Evolutionary conservation across 495 filamentous ascomycete genomes (phyloP).

Genomic region (Chaetomium tenue): DNA sequence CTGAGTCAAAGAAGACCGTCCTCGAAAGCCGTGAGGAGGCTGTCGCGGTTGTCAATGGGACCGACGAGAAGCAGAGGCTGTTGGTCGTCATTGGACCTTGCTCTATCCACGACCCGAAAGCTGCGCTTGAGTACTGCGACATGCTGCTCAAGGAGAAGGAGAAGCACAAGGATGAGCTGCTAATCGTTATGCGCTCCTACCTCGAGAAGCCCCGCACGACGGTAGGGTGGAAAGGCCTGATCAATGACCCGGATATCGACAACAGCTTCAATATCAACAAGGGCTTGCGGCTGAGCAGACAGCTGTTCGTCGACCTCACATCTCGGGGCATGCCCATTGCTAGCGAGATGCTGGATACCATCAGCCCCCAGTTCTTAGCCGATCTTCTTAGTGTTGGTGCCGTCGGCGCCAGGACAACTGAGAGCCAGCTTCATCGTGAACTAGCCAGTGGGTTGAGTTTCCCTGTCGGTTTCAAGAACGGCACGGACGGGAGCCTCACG

Average conservation of each 20-base stretch:
- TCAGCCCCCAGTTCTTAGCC: conserved; percentile 96
- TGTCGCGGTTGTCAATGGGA: conserved; percentile 74
- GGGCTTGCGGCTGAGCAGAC: conserved; percentile 79
- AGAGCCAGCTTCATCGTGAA: conserved; percentile 93
- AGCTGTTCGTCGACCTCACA: conserved; percentile 94
- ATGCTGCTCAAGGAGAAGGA: conserved; percentile 76
- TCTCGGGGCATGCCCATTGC: conserved; percentile 96
- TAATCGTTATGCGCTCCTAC: conserved; percentile 98
- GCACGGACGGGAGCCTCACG: conserved; percentile 86
- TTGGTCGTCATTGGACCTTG: conserved; percentile 95
- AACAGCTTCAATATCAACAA: conserved; percentile 99
- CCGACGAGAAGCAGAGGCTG: conserved; percentile 70
- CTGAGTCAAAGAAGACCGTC: conserved; percentile 75
- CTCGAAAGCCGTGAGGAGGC: conserved; percentile 77
- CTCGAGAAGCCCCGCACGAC: conserved; percentile 98
- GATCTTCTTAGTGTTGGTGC: conserved; percentile 90
- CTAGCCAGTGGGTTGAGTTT: conserved; percentile 91
- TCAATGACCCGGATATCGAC: conserved; percentile 99
- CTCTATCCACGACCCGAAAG: conserved; percentile 92
- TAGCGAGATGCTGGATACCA: conserved; percentile 97
- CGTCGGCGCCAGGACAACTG: conserved; percentile 92
- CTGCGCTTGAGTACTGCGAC: conserved; percentile 92
- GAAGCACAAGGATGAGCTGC: conserved; percentile 83
- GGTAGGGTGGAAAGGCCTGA: conserved; percentile 98
- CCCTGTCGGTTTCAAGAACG: conserved; percentile 99